These are phyloP conservation scores for Colletotrichum gigasporum DNA, from an alignment of 2,329 filamentous ascomycete genomes.

Conservation along the genomic window DNA sequence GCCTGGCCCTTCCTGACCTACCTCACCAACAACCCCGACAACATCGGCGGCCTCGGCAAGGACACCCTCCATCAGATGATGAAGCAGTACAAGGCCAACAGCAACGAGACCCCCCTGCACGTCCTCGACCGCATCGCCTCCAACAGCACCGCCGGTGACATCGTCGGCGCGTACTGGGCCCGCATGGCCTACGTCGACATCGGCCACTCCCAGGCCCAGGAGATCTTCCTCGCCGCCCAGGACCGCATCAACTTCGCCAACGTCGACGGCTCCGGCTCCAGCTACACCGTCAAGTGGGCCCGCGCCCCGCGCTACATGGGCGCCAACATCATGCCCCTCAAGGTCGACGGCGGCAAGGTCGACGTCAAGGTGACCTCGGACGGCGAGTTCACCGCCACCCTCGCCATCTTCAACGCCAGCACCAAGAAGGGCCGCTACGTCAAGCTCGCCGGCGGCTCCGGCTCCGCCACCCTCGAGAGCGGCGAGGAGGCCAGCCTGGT, in stretches of 20 bases:
- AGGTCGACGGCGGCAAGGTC: constrained; percentile 42
- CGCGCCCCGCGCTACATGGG: constrained; percentile 59
- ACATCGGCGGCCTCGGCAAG: constrained; percentile 49
- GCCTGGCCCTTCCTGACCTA: constrained; percentile 61
- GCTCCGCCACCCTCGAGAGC: constrained; percentile 42
- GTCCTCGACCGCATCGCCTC: constrained; percentile 50
- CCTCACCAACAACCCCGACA: constrained; percentile 58
- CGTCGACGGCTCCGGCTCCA: constrained; percentile 45
- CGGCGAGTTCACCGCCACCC: constrained; percentile 49
- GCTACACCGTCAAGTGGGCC: constrained; percentile 53
- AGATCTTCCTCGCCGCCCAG: constrained; percentile 47
- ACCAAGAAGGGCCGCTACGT: constrained; percentile 48
- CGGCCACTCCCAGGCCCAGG: constrained; percentile 51
- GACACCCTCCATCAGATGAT: constrained; percentile 53
- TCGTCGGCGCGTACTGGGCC: constrained; percentile 61
- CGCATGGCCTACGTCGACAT: constrained; percentile 63
- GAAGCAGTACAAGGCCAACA: constrained; percentile 50
- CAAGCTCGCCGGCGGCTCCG: constrained; percentile 44
- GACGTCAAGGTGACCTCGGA: constrained; percentile 45
- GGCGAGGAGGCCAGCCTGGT: constrained; percentile 55
- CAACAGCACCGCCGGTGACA: constrained; percentile 44
- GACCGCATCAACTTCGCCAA: constrained; percentile 51
- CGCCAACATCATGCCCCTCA: constrained; percentile 57
- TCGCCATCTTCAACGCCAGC: constrained; percentile 46
- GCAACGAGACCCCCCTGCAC: constrained; percentile 61